Base-by-base conservation (phyloP, 495 filamentous ascomycete genomes). In the Penicillium simplicissimum region DNA sequence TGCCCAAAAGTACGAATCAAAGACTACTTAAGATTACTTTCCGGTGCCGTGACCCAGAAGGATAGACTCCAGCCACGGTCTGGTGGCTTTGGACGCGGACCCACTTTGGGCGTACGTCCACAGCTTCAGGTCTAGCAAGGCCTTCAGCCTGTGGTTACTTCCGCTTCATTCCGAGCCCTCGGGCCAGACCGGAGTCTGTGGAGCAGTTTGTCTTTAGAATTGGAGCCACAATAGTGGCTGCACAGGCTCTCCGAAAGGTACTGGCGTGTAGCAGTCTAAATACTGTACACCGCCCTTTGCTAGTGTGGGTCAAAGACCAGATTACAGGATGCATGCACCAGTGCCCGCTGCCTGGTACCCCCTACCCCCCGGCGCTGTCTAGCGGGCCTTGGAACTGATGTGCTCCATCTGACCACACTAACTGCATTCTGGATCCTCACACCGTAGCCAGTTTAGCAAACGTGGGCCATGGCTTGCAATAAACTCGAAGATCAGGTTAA, bases 41-140 rank as follows among this genome's bases (percentile, higher is more conserved):
- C n/a, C n/a, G n/a, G n/a, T n/a, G n/a, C n/a, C n/a, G n/a, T n/a
- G n/a, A n/a, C n/a, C n/a, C n/a, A n/a, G n/a, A n/a, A n/a, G n/a
- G n/a, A n/a, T n/a, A n/a, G n/a, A n/a, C n/a, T n/a, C n/a, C n/a
- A n/a, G 52, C 52, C 14, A 49, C 45, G n/a, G 47, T 21, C 23
- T n/a, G 31, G 33, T 37, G 38, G 10, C 54, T 56, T 5, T 8
- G 25, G 38, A 56, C 54, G 54, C 45, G 21, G 54, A 43, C 23
- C 54, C 54, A 56, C 35, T 56, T 11, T 56, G 38, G 54, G 45
- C 54, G 36, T 56, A 56, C 1, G 54, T 56, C 54, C 54, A 42
- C 54, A 43, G 54, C 19, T 33, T 19, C 23, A 25, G 3, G 23
- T 31, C 28, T 31, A 31, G 2, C 28, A 31, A 4, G 28, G 28